phyloP scores from a whole-genome alignment of 345 rosid genomes.

The Microcos paniculata region DNA sequence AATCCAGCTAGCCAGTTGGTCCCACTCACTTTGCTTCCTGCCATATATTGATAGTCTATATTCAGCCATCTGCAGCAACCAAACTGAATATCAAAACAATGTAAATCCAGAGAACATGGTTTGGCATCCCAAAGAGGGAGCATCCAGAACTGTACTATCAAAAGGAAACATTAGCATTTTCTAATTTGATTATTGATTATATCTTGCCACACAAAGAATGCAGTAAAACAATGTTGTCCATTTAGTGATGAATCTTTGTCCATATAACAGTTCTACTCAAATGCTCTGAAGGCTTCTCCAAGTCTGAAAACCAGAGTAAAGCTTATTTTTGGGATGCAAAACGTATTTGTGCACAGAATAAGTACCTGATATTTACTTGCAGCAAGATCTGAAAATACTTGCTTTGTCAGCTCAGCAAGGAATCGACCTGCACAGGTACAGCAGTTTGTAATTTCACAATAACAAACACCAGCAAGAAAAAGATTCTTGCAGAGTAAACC shows the following conservation, averaged over 20 bases:
- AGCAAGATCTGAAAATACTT: conserved; percentile 86
- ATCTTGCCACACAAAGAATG: neutral
- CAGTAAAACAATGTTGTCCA: neutral
- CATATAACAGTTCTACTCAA: neutral
- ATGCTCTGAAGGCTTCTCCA: neutral
- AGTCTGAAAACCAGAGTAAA: neutral
- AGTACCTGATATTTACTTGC: conserved; percentile 97
- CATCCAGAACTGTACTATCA: neutral
- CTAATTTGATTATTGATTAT: neutral
- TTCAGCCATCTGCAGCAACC: conserved; percentile 87
- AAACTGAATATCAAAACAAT: conserved; percentile 17
- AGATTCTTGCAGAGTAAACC: conserved; percentile 5
- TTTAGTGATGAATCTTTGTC: neutral
- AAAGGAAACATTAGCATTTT: neutral
- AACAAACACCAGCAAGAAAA: neutral
- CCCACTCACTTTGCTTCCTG: conserved; percentile 99
- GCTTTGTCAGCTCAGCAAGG: conserved; percentile 89
- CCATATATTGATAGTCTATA: conserved; percentile 97
- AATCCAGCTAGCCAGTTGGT: conserved; percentile 98
- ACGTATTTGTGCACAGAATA: neutral
- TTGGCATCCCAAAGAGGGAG: neutral
- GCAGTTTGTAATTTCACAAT: neutral
- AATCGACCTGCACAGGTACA: conserved; percentile 74
- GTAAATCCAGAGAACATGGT: neutral
- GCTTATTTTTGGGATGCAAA: neutral